Conservation (phyloP, 257 asterid genomes). For the Misopates orontium region DNA sequence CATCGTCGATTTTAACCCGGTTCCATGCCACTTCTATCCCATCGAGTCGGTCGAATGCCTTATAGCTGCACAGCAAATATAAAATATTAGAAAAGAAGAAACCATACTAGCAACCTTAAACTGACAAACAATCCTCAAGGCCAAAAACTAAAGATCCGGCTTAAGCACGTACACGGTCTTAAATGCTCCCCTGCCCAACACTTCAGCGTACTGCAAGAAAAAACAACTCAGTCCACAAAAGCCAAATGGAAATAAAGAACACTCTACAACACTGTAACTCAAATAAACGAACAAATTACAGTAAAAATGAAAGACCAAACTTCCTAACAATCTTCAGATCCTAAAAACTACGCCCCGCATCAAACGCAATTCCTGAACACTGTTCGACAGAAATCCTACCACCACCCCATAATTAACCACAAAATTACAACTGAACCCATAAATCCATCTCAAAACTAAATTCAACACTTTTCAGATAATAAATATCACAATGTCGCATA, state of each 20-base stretch:
- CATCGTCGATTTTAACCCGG: slow-evolving; percentile 49
- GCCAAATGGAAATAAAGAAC: neutral
- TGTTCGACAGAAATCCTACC: neutral
- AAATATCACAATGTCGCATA: neutral
- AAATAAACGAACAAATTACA: neutral
- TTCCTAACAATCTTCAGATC: no score
- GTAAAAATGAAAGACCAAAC: neutral
- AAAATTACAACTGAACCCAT: neutral
- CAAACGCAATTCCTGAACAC: neutral
- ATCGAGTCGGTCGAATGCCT: slow-evolving; percentile 53
- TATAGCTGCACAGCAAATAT: slow-evolving; percentile 37
- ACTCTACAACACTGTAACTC: neutral
- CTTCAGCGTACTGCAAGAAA: slow-evolving; percentile 48
- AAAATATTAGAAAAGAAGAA: neutral
- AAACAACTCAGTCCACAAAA: neutral
- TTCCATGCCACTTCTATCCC: slow-evolving; percentile 74
- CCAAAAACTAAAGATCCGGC: neutral
- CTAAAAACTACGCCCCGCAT: neutral
- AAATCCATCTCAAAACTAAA: no score
- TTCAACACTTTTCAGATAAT: neutral
- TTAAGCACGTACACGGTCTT: slow-evolving; percentile 56
- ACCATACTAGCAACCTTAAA: slow-evolving; percentile 4
- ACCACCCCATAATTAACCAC: neutral
- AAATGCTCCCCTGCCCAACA: slow-evolving; percentile 64
- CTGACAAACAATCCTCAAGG: neutral